Conservation (phyloP, 768 basidiomycete genomes). For the Leccinellum rugosiceps region DNA sequence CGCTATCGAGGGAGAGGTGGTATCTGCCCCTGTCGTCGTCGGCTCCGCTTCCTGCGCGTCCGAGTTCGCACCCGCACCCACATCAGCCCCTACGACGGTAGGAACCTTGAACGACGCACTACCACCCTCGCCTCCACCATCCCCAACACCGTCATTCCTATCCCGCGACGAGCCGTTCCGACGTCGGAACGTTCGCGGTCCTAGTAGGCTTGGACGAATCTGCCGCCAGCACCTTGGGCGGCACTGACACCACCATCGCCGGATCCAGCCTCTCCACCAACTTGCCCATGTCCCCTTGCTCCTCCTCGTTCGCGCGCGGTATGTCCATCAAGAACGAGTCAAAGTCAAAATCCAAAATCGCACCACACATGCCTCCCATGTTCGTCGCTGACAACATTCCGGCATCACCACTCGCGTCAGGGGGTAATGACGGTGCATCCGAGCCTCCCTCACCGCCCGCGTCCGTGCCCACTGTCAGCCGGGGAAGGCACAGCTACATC, state of each 20-base stretch:
- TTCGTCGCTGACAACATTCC: conserved; percentile 19
- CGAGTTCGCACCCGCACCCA: neutral
- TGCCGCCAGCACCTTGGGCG: conserved; percentile 16
- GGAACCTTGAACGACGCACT: conserved; percentile 3
- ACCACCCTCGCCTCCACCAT: neutral
- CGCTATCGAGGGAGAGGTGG: conserved; percentile 4
- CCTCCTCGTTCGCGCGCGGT: conserved; percentile 29
- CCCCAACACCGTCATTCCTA: conserved; percentile 7
- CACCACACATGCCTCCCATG: neutral
- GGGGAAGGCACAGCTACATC: conserved; percentile 3
- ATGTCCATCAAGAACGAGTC: conserved; percentile 41
- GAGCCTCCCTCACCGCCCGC: conserved; percentile 10
- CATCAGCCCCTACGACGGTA: no score
- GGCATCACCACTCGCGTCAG: conserved; percentile 15
- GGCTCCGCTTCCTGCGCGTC: conserved; percentile 3
- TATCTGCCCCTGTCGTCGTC: neutral
- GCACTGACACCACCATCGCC: conserved; percentile 26
- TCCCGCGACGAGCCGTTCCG: conserved; percentile 39
- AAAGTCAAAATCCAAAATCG: conserved; percentile 34
- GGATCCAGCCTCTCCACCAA: conserved; percentile 34
- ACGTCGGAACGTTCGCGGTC: conserved; percentile 18
- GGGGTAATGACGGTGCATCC: neutral
- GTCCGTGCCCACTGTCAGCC: conserved; percentile 8
- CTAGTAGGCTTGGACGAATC: conserved; percentile 30
- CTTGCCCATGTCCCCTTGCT: conserved; percentile 31